These are phyloP conservation scores for Capillidium rhysosporum DNA, from an alignment of 371 early-diverging fungal genomes.

Conservation along the genomic window DNA sequence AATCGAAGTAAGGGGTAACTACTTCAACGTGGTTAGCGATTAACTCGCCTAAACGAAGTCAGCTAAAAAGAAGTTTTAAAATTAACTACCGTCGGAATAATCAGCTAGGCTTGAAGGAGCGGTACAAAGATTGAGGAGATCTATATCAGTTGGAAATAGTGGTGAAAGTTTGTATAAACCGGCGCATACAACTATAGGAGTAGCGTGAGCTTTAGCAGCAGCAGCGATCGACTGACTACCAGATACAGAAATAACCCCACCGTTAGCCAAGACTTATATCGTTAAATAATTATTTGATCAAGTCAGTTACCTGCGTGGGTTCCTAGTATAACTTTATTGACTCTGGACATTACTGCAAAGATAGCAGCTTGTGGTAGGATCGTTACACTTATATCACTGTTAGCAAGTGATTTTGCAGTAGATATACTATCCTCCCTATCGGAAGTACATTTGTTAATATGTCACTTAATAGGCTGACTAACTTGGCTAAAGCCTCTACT, in stretches of 20 bases:
- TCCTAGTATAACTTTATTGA: slow-evolving; percentile 91
- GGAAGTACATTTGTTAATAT: neutral
- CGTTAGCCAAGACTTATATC: slow-evolving; percentile 67
- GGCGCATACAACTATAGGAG: slow-evolving; percentile 69
- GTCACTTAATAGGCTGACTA: neutral
- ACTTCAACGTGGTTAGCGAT: slow-evolving; percentile 54
- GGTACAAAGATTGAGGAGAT: slow-evolving; percentile 49
- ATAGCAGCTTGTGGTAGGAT: slow-evolving; percentile 86
- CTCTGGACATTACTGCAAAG: slow-evolving; percentile 92
- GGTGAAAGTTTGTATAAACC: slow-evolving; percentile 75
- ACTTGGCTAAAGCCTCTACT: slow-evolving; percentile 14
- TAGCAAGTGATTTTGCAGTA: slow-evolving; percentile 53
- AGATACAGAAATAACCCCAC: slow-evolving; percentile 65
- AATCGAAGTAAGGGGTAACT: slow-evolving; percentile 72
- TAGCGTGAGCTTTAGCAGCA: slow-evolving; percentile 80
- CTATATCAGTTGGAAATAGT: slow-evolving; percentile 71
- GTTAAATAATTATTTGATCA: slow-evolving; percentile 5
- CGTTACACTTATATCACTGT: slow-evolving; percentile 74
- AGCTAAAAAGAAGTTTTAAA: neutral
- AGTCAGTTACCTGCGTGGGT: slow-evolving; percentile 51
- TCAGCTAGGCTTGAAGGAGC: slow-evolving; percentile 59
- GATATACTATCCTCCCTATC: slow-evolving; percentile 10
- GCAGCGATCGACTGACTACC: slow-evolving; percentile 71
- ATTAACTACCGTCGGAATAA: slow-evolving; percentile 39
- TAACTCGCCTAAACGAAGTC: slow-evolving; percentile 16